phyloP scores from a whole-genome alignment of 768 basidiomycete genomes.

The Mycena vulgaris region DNA sequence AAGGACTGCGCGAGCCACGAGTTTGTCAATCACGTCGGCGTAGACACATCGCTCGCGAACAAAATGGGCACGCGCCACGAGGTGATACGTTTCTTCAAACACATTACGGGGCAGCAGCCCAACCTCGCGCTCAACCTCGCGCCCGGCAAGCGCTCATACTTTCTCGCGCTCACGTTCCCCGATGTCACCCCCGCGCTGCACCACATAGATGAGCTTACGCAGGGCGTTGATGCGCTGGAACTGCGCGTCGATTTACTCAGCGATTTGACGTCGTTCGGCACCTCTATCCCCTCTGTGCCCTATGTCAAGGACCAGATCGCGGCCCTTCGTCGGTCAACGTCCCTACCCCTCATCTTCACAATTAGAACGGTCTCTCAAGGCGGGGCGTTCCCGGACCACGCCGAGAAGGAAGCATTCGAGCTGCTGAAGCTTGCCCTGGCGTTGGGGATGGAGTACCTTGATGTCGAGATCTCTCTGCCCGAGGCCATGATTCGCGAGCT shows the following conservation, averaged over 20 bases:
- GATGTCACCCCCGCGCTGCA: conserved; percentile 81
- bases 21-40: conserved; percentile 82
- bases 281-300: conserved; percentile 72
- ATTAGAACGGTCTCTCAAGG: conserved; percentile 92
- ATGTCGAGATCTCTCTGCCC: conserved; percentile 88
- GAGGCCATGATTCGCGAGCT: conserved; percentile 74
- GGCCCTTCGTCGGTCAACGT: conserved; percentile 80
- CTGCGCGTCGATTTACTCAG: conserved; percentile 92
- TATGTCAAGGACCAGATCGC: conserved; percentile 90
- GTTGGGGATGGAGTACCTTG: conserved; percentile 92
- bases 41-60: conserved; percentile 39
- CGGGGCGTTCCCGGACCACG: conserved; percentile 89
- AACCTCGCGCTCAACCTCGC: conserved; percentile 74
- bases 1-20: conserved; percentile 85
- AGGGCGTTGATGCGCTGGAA: conserved; percentile 94
- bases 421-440: conserved; percentile 86
- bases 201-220: conserved; percentile 78
- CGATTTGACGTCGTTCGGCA: conserved; percentile 61
- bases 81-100: conserved; percentile 88
- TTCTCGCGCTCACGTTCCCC: conserved; percentile 94
- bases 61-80: conserved; percentile 68
- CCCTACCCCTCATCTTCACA: conserved; percentile 93
- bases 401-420: conserved; percentile 78
- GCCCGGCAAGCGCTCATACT: conserved; percentile 82
- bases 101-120: conserved; percentile 80